Evolutionary conservation across 192 early-diverging fungal genomes (phyloP).

Genomic region (Fimicolochytrium jonesii): DNA sequence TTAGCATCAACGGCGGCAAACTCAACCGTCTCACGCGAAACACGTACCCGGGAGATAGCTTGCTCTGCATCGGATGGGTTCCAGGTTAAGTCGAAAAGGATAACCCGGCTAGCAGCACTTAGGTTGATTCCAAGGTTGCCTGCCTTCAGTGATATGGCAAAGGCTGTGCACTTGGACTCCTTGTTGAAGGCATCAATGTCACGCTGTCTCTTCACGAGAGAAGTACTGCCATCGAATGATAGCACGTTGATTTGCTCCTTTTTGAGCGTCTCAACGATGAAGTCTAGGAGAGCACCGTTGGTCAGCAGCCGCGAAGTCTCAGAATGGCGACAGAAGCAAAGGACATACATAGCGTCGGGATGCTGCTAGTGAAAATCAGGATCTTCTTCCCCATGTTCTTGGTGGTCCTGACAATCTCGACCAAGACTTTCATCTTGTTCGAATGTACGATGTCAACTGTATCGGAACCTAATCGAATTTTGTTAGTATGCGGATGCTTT

Average conservation of each 20-base stretch:
- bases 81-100: constrained; percentile 60
- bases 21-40: neutral
- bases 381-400: constrained; percentile 56
- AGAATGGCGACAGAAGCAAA: no score
- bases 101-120: constrained; percentile 49
- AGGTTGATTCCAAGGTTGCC: constrained; percentile 62
- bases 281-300: no score
- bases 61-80: constrained; percentile 41
- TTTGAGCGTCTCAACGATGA: no score
- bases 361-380: constrained; percentile 67
- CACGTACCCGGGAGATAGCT: constrained; percentile 59
- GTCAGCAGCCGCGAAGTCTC: no score
- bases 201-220: no score
- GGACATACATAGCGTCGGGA: constrained; percentile 60
- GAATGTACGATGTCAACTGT: constrained; percentile 9
- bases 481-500: no score
- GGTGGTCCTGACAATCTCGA: constrained; percentile 53
- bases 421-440: constrained; percentile 37
- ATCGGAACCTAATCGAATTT: no score
- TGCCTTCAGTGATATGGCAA: constrained; percentile 17
- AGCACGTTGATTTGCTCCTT: no score
- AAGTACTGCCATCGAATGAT: no score
- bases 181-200: constrained; percentile 15
- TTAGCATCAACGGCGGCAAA: neutral
- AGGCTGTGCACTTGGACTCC: neutral